Percentiles rank a stretch among this genome's conserved stretches.
Conservation (phyloP, 768 basidiomycete genomes). For the Candolleomyces eurysporus region DNA sequence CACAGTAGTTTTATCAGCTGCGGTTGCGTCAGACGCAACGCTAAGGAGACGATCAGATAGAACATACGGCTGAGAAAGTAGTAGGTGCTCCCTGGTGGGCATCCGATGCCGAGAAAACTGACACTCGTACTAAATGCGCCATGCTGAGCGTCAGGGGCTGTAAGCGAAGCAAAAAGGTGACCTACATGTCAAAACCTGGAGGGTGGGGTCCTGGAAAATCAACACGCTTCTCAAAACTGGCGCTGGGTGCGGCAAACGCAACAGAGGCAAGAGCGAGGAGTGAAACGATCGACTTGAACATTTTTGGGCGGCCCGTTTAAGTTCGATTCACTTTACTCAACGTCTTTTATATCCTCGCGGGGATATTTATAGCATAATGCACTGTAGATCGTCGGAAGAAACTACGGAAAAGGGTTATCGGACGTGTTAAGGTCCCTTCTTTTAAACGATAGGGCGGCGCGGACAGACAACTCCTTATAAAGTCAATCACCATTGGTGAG, state of each 20-base stretch:
- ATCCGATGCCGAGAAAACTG: constrained; percentile 17
- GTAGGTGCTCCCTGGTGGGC: constrained; percentile 16
- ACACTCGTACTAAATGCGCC: constrained; percentile 13
- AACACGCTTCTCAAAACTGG: background rate
- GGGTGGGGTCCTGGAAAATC: background rate
- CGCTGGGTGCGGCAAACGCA: background rate
- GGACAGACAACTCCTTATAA: too few relatives aligned
- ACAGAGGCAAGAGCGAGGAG: background rate
- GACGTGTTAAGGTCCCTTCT: too few relatives aligned
- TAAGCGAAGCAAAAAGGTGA: background rate
- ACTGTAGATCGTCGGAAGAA: too few relatives aligned
- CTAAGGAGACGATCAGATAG: background rate
- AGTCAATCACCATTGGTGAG: too few relatives aligned
- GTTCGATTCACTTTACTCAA: background rate
- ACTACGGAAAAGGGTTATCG: too few relatives aligned
- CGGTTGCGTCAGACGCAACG: background rate
- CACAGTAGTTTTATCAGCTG: background rate
- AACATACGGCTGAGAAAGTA: constrained; percentile 11
- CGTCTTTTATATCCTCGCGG: background rate
- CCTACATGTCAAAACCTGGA: constrained; percentile 13
- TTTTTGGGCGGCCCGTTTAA: background rate
- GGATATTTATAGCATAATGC: too few relatives aligned
- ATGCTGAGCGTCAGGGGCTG: background rate
- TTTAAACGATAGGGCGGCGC: too few relatives aligned
- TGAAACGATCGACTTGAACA: constrained; percentile 4